phyloP scores from a whole-genome alignment of 441 rosid genomes.

The Manihot esculenta region DNA sequence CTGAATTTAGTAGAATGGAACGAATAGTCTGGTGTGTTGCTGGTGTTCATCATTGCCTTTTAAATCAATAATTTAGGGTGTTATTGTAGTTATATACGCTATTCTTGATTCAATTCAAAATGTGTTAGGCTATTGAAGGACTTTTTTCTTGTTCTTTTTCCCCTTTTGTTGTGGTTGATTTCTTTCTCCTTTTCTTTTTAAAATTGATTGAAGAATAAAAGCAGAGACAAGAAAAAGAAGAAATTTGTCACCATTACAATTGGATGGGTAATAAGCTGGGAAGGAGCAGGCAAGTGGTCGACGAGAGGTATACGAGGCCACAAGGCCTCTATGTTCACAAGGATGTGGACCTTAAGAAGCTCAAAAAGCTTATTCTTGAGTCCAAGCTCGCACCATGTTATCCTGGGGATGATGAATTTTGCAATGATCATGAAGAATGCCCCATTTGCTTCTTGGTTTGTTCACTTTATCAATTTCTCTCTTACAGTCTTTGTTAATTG shows the following conservation, averaged over 20 bases:
- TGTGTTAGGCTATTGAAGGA: not conserved
- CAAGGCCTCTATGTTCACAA: constrained; percentile 84
- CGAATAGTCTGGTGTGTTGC: not conserved
- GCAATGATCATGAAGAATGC: constrained; percentile 84
- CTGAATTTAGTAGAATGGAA: constrained; percentile 6
- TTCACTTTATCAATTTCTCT: constrained; percentile 13
- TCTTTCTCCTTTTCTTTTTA: constrained; percentile 6
- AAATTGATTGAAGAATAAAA: constrained; percentile 11
- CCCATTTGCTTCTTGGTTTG: constrained; percentile 98
- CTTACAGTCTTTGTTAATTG: too few species aligned
- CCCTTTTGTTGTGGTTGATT: constrained; percentile 17
- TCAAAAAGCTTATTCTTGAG: constrained; percentile 87
- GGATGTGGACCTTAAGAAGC: constrained; percentile 96
- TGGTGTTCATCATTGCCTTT: not conserved
- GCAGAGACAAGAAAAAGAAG: constrained; percentile 18
- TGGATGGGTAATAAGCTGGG: constrained; percentile 97
- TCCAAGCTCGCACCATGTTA: constrained; percentile 98
- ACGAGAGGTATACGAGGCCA: constrained; percentile 85
- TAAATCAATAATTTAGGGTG: constrained; percentile 11
- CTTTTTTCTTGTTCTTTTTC: constrained; percentile 2
- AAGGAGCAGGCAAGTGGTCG: constrained; percentile 85
- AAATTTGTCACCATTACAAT: constrained; percentile 14
- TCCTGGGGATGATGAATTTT: constrained; percentile 86
- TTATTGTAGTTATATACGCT: not conserved
- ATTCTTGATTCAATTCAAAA: not conserved